These are phyloP conservation scores for Bombardia bombarda DNA, from an alignment of 495 filamentous ascomycete genomes.

Conservation along the genomic window DNA sequence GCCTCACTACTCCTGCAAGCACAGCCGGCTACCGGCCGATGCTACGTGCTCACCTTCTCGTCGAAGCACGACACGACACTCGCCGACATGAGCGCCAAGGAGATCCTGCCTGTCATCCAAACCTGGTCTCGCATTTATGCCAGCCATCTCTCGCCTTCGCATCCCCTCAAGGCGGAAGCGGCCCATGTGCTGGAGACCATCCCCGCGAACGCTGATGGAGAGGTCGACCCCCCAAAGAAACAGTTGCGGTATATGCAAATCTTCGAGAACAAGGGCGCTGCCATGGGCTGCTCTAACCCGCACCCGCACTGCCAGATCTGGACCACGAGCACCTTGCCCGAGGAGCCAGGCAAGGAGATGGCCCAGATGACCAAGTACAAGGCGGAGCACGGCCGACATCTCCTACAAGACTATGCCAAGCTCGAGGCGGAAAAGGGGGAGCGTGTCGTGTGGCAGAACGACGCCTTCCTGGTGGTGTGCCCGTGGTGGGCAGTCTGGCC, in stretches of 20 bases:
- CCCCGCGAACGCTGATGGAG: conserved; percentile 32
- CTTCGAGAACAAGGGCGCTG: conserved; percentile 96
- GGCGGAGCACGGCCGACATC: conserved; percentile 59
- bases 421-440: conserved; percentile 76
- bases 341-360: conserved; percentile 77
- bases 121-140: conserved; percentile 88
- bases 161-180: conserved; percentile 48
- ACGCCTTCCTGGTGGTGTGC: conserved; percentile 71
- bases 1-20: conserved; percentile 76
- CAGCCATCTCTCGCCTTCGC: conserved; percentile 63
- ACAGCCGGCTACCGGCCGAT: conserved; percentile 85
- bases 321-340: conserved; percentile 83
- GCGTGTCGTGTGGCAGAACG: conserved; percentile 81
- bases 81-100: conserved; percentile 63
- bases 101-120: conserved; percentile 69
- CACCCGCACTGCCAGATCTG: conserved; percentile 96
- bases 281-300: conserved; percentile 98
- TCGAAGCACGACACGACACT: conserved; percentile 85
- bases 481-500: conserved; percentile 99
- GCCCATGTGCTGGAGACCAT: conserved; percentile 22
- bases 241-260: conserved; percentile 98
- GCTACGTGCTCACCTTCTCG: conserved; percentile 94
- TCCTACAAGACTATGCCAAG: conserved; percentile 80
- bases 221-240: conserved; percentile 49
- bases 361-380: conserved; percentile 69